Conservation (phyloP, 1,284 basidiomycete species). For the Ganoderma lucidum region DNA sequence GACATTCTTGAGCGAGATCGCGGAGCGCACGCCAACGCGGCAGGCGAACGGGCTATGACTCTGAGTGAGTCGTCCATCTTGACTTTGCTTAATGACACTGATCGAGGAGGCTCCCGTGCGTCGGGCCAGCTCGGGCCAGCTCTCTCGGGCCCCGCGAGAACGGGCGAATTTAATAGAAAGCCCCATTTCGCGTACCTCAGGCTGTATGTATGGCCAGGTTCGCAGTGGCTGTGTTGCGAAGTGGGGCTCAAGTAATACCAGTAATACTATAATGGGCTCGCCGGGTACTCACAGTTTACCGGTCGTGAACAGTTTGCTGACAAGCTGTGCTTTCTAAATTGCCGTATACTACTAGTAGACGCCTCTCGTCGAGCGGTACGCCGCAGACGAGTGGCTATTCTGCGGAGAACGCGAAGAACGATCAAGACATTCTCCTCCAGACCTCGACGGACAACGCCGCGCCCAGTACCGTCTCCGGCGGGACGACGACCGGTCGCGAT, state of each 20-base stretch:
- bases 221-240: constrained; percentile 10
- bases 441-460: constrained; percentile 7
- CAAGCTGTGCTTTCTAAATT: neutral
- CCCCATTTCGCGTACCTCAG: neutral
- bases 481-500: constrained; percentile 2
- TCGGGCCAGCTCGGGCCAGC: neutral
- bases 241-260: too few species aligned
- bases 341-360: constrained; percentile 7
- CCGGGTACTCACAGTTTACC: neutral
- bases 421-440: constrained; percentile 16
- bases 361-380: constrained; percentile 14
- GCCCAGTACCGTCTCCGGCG: neutral
- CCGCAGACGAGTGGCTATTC: constrained; percentile 14
- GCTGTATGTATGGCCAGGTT: neutral
- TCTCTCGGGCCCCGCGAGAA: neutral
- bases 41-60: neutral
- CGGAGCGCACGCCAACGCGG: neutral
- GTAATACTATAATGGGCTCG: too few species aligned
- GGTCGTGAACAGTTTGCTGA: neutral
- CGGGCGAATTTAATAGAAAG: neutral
- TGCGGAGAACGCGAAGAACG: constrained; percentile 8
- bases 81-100: too few species aligned
- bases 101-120: too few species aligned
- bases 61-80: neutral
- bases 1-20: neutral